A percentile compares a stretch with the other conserved stretches of the same genome.
phyloP scores from a whole-genome alignment of 768 basidiomycete species.

The Termitomyces sp. region DNA sequence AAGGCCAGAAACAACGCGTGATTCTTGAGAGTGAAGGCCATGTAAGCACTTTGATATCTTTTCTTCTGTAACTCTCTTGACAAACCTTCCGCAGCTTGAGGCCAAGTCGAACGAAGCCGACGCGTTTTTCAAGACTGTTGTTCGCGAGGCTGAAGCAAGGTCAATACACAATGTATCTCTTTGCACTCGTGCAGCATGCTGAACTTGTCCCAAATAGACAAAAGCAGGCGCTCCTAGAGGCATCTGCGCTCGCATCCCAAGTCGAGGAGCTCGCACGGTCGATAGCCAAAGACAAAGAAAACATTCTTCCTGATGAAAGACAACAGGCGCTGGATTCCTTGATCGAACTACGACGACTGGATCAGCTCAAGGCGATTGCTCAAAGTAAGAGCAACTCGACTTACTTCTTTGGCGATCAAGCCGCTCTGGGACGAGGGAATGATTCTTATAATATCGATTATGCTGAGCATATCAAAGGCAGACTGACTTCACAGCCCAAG shows the following conservation, averaged over 20 bases:
- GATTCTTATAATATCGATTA: conserved; percentile 46
- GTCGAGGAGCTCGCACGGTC: conserved; percentile 39
- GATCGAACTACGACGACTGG: conserved; percentile 43
- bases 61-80: not conserved
- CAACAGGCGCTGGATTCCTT: conserved; percentile 35
- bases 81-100: conserved; percentile 26
- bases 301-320: conserved; percentile 27
- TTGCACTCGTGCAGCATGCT: not conserved
- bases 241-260: conserved; percentile 42
- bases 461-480: conserved; percentile 38
- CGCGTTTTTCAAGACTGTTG: conserved; percentile 42
- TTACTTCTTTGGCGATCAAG: conserved; percentile 50
- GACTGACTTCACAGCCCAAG: conserved; percentile 12
- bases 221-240: conserved; percentile 41
- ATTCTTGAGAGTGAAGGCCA: conserved; percentile 53
- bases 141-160: conserved; percentile 48
- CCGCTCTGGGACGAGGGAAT: conserved; percentile 23
- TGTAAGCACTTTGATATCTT: conserved; percentile 20
- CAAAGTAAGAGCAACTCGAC: conserved; percentile 44
- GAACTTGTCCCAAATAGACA: conserved; percentile 17
- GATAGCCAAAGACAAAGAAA: conserved; percentile 26
- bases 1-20: conserved; percentile 50
- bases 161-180: conserved; percentile 4
- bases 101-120: conserved; percentile 52
- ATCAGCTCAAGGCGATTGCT: conserved; percentile 50